Conservation (phyloP, 2,329 filamentous ascomycete species). For the Aspergillus thermomutatus region DNA sequence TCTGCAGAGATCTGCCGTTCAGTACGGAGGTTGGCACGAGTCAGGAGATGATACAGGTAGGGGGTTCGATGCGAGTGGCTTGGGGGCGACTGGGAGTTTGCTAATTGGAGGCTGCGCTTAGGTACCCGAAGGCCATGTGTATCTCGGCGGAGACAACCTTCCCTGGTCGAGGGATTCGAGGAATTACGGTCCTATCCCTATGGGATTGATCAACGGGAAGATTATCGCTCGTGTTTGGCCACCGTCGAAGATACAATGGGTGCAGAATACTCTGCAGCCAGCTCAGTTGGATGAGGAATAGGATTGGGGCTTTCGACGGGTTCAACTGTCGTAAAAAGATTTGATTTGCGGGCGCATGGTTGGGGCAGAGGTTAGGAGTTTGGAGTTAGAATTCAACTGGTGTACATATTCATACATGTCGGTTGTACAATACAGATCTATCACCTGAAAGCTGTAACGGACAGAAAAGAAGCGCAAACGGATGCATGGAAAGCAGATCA, state of each 20-base stretch:
- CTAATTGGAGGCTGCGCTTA: slow-evolving; percentile 32
- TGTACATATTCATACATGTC: slow-evolving; percentile 43
- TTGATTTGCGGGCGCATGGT: neutral
- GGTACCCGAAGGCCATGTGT: slow-evolving; percentile 90
- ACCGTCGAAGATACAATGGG: slow-evolving; percentile 32
- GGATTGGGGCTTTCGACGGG: neutral
- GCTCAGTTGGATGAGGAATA: slow-evolving; percentile 19
- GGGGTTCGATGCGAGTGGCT: neutral
- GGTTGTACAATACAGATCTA: slow-evolving; percentile 42
- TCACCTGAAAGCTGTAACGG: slow-evolving; percentile 21
- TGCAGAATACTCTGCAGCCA: slow-evolving; percentile 37
- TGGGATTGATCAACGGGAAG: slow-evolving; percentile 81
- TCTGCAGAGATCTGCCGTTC: slow-evolving; percentile 42
- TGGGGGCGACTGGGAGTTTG: neutral
- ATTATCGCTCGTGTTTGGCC: slow-evolving; percentile 56
- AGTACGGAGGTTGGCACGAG: slow-evolving; percentile 29
- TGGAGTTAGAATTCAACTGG: slow-evolving; percentile 21
- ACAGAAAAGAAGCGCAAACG: slow-evolving; percentile 14
- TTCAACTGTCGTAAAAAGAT: neutral
- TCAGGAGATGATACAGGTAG: slow-evolving; percentile 50
- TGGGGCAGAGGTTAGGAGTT: slow-evolving; percentile 21
- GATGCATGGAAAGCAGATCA: slow-evolving; percentile 20
- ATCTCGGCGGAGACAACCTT: slow-evolving; percentile 85
- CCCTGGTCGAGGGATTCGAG: slow-evolving; percentile 81
- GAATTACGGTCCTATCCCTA: slow-evolving; percentile 77